These are phyloP conservation scores for Sporothrix humicola DNA, from an alignment of 2,329 filamentous ascomycete species.

Conservation along the genomic window DNA sequence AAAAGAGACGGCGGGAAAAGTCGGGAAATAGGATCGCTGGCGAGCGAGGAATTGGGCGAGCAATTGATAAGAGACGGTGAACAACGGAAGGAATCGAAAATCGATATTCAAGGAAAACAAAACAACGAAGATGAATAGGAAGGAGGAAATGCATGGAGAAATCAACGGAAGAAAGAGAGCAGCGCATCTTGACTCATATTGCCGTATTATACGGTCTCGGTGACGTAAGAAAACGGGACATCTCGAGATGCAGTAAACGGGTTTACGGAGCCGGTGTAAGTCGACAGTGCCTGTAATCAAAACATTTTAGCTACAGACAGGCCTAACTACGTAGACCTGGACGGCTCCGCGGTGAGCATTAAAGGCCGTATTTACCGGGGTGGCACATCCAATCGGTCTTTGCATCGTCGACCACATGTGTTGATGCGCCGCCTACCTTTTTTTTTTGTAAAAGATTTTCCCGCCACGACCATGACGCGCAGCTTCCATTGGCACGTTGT, in stretches of 20 bases:
- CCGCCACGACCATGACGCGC: constrained; percentile 7
- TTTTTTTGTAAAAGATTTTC: not conserved
- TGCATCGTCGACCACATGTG: not conserved
- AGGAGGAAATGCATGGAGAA: not conserved
- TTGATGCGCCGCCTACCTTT: not conserved
- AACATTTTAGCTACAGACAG: not conserved
- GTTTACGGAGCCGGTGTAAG: not conserved
- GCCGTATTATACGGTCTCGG: not conserved
- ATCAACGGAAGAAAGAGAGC: not conserved
- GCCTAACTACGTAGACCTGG: not conserved
- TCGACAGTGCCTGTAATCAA: not conserved
- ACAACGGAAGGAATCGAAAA: not conserved
- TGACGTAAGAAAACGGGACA: constrained; percentile 18
- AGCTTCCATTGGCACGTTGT: not conserved
- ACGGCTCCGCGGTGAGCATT: not conserved
- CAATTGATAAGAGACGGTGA: not conserved
- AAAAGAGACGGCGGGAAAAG: constrained; percentile 3
- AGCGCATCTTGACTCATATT: not conserved
- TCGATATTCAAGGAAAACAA: not conserved
- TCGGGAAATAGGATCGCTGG: not conserved
- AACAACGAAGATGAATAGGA: constrained; percentile 3
- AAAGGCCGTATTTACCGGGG: not conserved
- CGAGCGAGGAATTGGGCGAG: constrained; percentile 5
- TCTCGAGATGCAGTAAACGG: not conserved
- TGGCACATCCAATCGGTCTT: constrained; percentile 9